A percentile compares a stretch with the other conserved stretches of the same genome.
These are phyloP conservation scores for Candida nitratophila DNA, from an alignment of 805 yeast genomes.

Conservation along the genomic window DNA sequence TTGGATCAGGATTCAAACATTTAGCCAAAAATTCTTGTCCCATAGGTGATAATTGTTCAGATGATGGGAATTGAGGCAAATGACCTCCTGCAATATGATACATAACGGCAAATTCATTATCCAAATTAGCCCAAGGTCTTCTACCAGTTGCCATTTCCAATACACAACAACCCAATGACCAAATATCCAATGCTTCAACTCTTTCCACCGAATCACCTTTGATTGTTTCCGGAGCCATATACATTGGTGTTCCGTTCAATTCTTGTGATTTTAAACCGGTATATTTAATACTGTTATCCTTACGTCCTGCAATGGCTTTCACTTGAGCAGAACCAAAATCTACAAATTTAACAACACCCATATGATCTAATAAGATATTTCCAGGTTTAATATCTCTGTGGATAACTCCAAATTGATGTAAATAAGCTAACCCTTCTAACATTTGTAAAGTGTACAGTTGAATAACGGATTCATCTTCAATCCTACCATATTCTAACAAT, in stretches of 20 bases:
- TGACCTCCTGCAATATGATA: slow-evolving; percentile 96
- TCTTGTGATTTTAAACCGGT: slow-evolving; percentile 21
- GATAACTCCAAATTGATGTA: slow-evolving; percentile 92
- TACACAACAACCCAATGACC: slow-evolving; percentile 97
- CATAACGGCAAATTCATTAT: slow-evolving; percentile 98
- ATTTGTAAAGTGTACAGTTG: slow-evolving; percentile 87
- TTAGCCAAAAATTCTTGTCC: slow-evolving; percentile 68
- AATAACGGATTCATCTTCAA: slow-evolving; percentile 89
- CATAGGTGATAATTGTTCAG: slow-evolving; percentile 66
- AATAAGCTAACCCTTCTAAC: slow-evolving; percentile 91
- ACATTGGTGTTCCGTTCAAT: slow-evolving; percentile 96
- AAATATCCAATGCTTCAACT: slow-evolving; percentile 73
- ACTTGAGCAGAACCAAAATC: slow-evolving; percentile 98
- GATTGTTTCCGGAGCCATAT: slow-evolving; percentile 96
- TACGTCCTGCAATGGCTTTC: slow-evolving; percentile 36
- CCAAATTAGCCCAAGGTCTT: slow-evolving; percentile 93
- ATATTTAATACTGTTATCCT: slow-evolving; percentile 9
- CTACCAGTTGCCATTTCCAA: slow-evolving; percentile 95
- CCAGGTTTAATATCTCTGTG: slow-evolving; percentile 97
- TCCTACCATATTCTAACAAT: slow-evolving; percentile 81
- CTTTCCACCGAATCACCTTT: slow-evolving; percentile 62
- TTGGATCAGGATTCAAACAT: slow-evolving; percentile 80
- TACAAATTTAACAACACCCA: slow-evolving; percentile 90
- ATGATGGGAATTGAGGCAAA: slow-evolving; percentile 74
- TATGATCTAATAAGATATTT: slow-evolving; percentile 80